Evolutionary conservation across 1,139 yeast species (phyloP).

Genomic region (Magnusiomyces ingens): DNA sequence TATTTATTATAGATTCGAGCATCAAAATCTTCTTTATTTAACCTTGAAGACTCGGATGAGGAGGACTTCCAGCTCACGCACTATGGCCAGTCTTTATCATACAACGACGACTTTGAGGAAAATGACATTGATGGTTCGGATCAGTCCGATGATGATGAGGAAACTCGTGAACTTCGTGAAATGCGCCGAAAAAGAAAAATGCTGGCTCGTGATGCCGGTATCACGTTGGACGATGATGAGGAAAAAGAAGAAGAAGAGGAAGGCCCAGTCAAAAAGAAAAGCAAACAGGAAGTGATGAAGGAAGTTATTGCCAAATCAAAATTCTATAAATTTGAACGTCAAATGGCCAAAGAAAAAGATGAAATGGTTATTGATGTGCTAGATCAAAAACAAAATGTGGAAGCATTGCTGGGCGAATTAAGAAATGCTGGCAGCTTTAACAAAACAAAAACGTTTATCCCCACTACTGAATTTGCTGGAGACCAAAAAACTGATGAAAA

Average conservation of each 20-base stretch:
- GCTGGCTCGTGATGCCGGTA: conserved; percentile 13
- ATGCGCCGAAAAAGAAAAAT: conserved; percentile 13
- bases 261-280: conserved; percentile 55
- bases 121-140: conserved; percentile 43
- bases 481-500: conserved; percentile 24
- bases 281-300: conserved; percentile 93
- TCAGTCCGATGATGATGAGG: conserved; percentile 40
- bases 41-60: conserved; percentile 68
- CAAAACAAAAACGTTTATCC: conserved; percentile 14
- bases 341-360: conserved; percentile 62
- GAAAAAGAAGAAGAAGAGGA: conserved; percentile 27
- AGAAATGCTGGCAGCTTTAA: conserved; percentile 26
- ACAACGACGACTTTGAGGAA: conserved; percentile 45
- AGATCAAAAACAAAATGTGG: conserved; percentile 73
- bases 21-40: conserved; percentile 47
- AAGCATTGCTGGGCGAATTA: conserved; percentile 65
- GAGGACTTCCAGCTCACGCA: conserved; percentile 61
- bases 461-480: conserved; percentile 20
- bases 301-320: conserved; percentile 95
- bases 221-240: conserved; percentile 25
- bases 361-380: conserved; percentile 67
- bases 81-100: conserved; percentile 61
- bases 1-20: conserved; percentile 11
- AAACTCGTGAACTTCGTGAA: conserved; percentile 19
- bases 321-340: conserved; percentile 82